Evolutionary conservation across 148 eudicot genomes (phyloP).

Genomic region (Cornus florida): DNA sequence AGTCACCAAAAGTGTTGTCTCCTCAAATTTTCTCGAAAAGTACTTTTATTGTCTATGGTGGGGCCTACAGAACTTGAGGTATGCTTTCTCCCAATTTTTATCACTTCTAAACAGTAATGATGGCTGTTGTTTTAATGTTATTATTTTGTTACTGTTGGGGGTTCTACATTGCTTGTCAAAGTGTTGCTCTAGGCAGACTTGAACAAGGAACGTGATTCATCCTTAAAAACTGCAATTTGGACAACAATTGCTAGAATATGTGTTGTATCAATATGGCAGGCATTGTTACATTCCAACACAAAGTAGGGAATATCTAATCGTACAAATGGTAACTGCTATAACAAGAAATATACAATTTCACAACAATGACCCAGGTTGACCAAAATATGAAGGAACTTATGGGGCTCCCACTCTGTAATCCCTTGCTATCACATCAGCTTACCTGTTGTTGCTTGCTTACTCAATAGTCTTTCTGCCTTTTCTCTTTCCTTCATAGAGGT

Average conservation of each 20-base stretch:
- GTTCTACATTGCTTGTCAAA: not conserved
- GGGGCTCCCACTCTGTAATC: not conserved
- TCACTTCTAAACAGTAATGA: not conserved
- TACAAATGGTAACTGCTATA: not conserved
- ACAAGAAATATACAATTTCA: not conserved
- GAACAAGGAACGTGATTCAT: not conserved
- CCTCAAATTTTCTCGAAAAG: constrained; percentile 66
- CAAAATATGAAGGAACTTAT: not conserved
- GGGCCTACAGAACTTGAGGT: constrained; percentile 96
- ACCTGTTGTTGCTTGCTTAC: not conserved
- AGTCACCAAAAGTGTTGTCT: constrained; percentile 62
- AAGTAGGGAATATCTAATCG: not conserved
- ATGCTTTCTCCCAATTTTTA: constrained; percentile 12
- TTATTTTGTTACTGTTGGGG: not conserved
- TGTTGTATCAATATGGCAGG: not conserved
- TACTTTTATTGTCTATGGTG: constrained; percentile 97
- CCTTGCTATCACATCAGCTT: not conserved
- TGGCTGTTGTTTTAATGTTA: not conserved
- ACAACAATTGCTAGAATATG: not conserved
- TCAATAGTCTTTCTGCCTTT: not conserved
- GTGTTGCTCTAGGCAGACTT: not conserved
- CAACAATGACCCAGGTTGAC: not conserved
- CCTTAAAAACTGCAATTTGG: not conserved
- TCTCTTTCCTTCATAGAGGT: not conserved
- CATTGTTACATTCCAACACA: not conserved